These are phyloP conservation scores for Aristolochia californica DNA, from an alignment of 164 flowering plant genomes.

Conservation along the genomic window DNA sequence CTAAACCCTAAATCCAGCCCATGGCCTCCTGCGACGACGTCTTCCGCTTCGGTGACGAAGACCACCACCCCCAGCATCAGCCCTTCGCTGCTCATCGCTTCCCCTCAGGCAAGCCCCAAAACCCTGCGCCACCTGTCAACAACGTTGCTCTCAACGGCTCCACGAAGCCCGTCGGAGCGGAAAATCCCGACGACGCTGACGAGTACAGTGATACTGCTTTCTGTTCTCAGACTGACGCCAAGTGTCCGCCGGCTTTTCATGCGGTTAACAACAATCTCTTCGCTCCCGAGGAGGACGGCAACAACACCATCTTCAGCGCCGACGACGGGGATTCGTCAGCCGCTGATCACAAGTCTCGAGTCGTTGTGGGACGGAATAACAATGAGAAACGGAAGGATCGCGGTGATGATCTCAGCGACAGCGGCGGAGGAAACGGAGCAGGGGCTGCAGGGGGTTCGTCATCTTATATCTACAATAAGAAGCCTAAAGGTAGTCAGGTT, in stretches of 20 bases:
- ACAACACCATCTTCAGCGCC: conserved; percentile 13
- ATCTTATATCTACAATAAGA: conserved; percentile 14
- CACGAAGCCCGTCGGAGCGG: conserved; percentile 12
- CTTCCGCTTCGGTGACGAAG: conserved; percentile 19
- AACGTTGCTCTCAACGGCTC: conserved; percentile 5
- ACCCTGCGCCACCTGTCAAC: not conserved
- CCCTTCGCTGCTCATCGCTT: conserved; percentile 11
- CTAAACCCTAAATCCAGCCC: conserved; percentile 5
- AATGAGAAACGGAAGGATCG: conserved; percentile 30
- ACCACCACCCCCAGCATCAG: conserved; percentile 8
- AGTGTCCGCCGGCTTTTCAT: conserved; percentile 9
- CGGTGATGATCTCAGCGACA: conserved; percentile 25
- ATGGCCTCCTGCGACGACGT: conserved; percentile 38
- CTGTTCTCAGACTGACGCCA: conserved; percentile 17
- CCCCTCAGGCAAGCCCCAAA: conserved; percentile 2
- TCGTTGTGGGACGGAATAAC: conserved; percentile 2
- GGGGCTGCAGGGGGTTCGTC: too few relatives aligned
- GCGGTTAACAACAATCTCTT: conserved; percentile 8
- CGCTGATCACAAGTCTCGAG: conserved; percentile 2
- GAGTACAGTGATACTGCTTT: conserved; percentile 24
- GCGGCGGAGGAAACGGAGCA: conserved; percentile 25
- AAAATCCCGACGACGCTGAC: conserved; percentile 19
- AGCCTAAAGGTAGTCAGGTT: conserved; percentile 8
- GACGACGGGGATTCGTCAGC: conserved; percentile 27
- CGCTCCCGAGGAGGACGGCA: conserved; percentile 23